phyloP scores from a whole-genome alignment of 768 basidiomycete genomes.

The Pleurotus tuoliensis region DNA sequence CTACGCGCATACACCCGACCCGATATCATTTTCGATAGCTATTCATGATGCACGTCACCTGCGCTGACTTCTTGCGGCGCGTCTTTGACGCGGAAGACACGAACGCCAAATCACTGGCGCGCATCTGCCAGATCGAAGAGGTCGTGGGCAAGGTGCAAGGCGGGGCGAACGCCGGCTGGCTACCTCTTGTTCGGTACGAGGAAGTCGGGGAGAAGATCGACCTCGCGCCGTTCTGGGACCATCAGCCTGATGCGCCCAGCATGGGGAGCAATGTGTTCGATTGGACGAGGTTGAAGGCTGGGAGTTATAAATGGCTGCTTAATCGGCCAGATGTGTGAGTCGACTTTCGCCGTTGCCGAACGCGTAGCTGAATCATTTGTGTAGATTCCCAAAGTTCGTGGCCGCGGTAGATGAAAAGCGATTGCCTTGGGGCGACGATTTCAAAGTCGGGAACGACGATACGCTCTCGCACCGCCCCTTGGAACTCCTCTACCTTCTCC shows the following conservation, averaged over 20 bases:
- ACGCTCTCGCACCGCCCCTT: conserved; percentile 14
- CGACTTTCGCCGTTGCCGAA: background rate
- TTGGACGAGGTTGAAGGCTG: conserved; percentile 14
- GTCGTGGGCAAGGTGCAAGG: conserved; percentile 18
- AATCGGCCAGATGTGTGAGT: conserved; percentile 18
- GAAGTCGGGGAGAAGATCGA: conserved; percentile 16
- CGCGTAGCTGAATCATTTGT: background rate
- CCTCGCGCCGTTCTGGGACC: conserved; percentile 17
- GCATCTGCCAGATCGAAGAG: conserved; percentile 15
- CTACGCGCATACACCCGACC: background rate
- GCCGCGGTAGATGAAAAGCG: conserved; percentile 11
- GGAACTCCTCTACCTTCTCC: conserved; percentile 19
- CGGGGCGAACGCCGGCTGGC: conserved; percentile 14
- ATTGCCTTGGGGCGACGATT: conserved; percentile 4
- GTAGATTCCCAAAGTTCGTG: conserved; percentile 23
- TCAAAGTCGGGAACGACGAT: conserved; percentile 9
- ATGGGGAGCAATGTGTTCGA: conserved; percentile 14
- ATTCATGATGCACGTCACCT: conserved; percentile 16
- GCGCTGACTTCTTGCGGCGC: conserved; percentile 18
- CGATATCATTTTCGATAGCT: background rate
- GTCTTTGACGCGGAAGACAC: conserved; percentile 12
- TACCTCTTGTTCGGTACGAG: conserved; percentile 18
- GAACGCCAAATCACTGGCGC: background rate
- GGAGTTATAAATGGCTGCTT: conserved; percentile 16
- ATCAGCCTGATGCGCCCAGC: background rate